Percentiles rank a stretch among this genome's conserved stretches.
These are phyloP conservation scores for Limnanthes douglasii DNA, from an alignment of 345 rosid genomes.

Conservation along the genomic window DNA sequence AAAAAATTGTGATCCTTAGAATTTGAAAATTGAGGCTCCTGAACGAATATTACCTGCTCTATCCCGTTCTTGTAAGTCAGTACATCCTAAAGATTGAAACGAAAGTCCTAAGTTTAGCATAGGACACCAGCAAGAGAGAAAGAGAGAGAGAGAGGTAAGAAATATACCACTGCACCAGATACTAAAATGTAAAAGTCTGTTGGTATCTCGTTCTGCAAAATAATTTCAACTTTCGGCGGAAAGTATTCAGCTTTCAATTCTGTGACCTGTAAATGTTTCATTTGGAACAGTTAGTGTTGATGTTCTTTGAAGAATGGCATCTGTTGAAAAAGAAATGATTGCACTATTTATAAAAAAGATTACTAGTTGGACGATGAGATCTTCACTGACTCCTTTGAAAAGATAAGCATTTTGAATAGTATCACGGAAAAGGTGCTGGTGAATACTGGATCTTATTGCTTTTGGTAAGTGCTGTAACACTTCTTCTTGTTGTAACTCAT, in stretches of 20 bases:
- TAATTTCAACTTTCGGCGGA: conserved; percentile 87
- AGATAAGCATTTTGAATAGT: conserved; percentile 48
- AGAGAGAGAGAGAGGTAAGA: conserved; percentile 1
- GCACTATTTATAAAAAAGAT: neutral
- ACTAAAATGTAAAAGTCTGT: conserved; percentile 81
- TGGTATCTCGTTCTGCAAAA: conserved; percentile 77
- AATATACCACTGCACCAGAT: conserved; percentile 76
- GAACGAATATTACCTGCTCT: conserved; percentile 49
- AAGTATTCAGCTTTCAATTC: conserved; percentile 81
- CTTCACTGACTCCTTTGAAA: conserved; percentile 60
- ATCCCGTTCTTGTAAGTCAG: conserved; percentile 44
- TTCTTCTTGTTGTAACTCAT: conserved; percentile 73
- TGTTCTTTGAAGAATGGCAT: no score
- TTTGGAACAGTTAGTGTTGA: neutral
- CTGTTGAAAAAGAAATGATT: neutral
- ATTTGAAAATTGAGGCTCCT: neutral
- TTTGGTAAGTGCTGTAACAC: conserved; percentile 74
- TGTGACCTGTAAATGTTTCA: conserved; percentile 33
- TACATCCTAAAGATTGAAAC: conserved; percentile 43
- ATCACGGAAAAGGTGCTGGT: conserved; percentile 56
- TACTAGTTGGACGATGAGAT: conserved; percentile 68
- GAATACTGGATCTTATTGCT: conserved; percentile 77
- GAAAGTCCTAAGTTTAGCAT: conserved; percentile 7
- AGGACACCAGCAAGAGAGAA: conserved; percentile 1
- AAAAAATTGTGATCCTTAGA: no score